Base-by-base conservation (phyloP, 805 yeast species). In the Spathaspora boniae region DNA sequence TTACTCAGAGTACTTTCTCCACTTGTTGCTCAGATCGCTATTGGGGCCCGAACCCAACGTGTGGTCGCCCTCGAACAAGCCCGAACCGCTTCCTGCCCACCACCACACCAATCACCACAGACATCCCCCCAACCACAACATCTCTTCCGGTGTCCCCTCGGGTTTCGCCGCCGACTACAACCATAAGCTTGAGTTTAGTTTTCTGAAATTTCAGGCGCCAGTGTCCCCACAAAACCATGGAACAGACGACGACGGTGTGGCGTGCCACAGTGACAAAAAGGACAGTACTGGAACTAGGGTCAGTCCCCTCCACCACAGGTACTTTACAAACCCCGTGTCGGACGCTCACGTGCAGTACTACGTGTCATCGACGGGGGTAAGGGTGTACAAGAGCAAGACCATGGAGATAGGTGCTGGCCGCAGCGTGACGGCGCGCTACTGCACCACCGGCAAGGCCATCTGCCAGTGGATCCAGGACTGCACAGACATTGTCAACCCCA, bases 391-490 rank as follows among this genome's bases (percentile, higher is more conserved):
- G 28, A 51, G 72, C 30, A 68, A 67, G 38, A 45, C 48, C 5
- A 68, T 72, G 40, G 58, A 56, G 8, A 37, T 44, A 4, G 32
- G 43, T 2, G 29, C 38, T 9, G 44, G 30, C 17, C 36, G 48
- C 17, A 48, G 50, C 1, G 38, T 47, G 1, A 42, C 20, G 2
- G 50, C 70, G 2, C 60, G 67, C n/a, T 70, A 68, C 46, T 72
- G 78, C 36, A 70, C 86, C 42, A 72, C 84, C 2, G 94, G 96
- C 0, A 83, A 83, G 47, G 82, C 93, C 0, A 63, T 82, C 0
- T 72, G 80, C 58, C 96, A 88, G 50, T 91, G 96, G 95, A 50
- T 91, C 5, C 70, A 82, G 76, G 98, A 91, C 44, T 88, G 96
- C 51, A 84, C 96, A 1, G 93, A 86, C 49, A 65, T 81, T 1